phyloP scores from a whole-genome alignment of 495 filamentous ascomycete species.

The Trichoderma gamsii region DNA sequence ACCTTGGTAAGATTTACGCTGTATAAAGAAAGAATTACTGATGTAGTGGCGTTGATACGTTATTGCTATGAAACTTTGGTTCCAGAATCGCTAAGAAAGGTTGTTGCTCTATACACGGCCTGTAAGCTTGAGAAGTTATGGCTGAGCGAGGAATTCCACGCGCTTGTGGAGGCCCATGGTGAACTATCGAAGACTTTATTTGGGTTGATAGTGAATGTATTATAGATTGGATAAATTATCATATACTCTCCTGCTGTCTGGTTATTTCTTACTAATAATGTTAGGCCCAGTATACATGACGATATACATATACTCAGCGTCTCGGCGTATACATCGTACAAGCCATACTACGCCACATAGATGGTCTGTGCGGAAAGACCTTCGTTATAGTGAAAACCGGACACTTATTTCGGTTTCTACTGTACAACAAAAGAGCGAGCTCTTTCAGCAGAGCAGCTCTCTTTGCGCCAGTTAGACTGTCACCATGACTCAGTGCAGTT shows the following conservation, averaged over 20 bases:
- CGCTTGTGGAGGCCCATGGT: constrained; percentile 12
- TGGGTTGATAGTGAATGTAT: no score
- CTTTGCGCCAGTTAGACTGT: not conserved
- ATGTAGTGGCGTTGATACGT: constrained; percentile 7
- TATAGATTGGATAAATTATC: no score
- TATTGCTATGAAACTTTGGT: constrained; percentile 14
- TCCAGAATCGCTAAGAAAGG: constrained; percentile 10
- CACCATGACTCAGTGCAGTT: not conserved
- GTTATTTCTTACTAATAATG: no score
- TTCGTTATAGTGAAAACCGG: no score
- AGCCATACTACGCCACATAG: no score
- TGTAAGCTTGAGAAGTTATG: constrained; percentile 11
- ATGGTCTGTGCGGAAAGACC: no score
- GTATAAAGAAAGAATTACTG: constrained; percentile 4
- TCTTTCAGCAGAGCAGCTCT: not conserved
- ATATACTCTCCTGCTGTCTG: no score
- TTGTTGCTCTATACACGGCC: constrained; percentile 7
- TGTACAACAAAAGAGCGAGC: not conserved
- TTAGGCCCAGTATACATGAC: no score
- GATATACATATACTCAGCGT: no score
- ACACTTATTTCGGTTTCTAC: not conserved
- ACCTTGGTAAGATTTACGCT: constrained; percentile 8
- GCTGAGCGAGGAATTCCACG: constrained; percentile 7
- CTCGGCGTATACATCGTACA: no score
- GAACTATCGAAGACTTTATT: not conserved